phyloP scores from a whole-genome alignment of 2,329 filamentous ascomycete species.

The Mycocentrospora acerina region DNA sequence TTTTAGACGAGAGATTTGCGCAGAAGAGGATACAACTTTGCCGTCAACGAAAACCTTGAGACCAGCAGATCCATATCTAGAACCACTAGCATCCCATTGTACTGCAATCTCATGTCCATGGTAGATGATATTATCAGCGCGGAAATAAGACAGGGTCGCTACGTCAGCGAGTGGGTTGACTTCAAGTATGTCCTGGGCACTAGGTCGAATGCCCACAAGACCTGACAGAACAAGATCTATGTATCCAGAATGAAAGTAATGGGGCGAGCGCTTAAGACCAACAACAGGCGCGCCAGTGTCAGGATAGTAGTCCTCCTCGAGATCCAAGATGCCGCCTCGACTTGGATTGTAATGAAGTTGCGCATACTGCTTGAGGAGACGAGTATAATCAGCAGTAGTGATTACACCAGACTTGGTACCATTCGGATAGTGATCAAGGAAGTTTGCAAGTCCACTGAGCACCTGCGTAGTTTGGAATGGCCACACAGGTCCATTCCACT shows the following conservation, averaged over 20 bases:
- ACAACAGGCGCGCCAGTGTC: constrained; percentile 47
- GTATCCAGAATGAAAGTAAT: constrained; percentile 52
- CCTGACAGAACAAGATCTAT: constrained; percentile 46
- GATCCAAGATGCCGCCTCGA: constrained; percentile 34
- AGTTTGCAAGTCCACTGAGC: constrained; percentile 45
- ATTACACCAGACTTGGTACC: constrained; percentile 25
- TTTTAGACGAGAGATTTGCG: constrained; percentile 26
- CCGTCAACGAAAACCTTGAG: constrained; percentile 42
- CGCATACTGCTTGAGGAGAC: constrained; percentile 43
- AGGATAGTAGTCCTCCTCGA: constrained; percentile 49
- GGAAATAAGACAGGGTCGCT: constrained; percentile 42
- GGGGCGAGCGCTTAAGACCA: constrained; percentile 45
- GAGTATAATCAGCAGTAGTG: constrained; percentile 38
- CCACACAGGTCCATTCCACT: constrained; percentile 51
- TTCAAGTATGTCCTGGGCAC: constrained; percentile 42
- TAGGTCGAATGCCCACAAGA: constrained; percentile 46
- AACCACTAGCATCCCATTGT: constrained; percentile 45
- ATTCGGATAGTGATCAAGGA: constrained; percentile 45
- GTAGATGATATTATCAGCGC: constrained; percentile 45
- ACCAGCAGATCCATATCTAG: constrained; percentile 33
- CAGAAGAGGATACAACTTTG: constrained; percentile 30
- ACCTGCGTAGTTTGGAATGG: constrained; percentile 48
- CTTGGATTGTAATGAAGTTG: constrained; percentile 43
- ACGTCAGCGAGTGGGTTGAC: constrained; percentile 44
- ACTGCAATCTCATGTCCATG: constrained; percentile 47